Percentiles rank a stretch among this genome's conserved stretches.
Evolutionary conservation across 2,329 filamentous ascomycete species (phyloP).

Genomic region (Arthrocladium fulminans): DNA sequence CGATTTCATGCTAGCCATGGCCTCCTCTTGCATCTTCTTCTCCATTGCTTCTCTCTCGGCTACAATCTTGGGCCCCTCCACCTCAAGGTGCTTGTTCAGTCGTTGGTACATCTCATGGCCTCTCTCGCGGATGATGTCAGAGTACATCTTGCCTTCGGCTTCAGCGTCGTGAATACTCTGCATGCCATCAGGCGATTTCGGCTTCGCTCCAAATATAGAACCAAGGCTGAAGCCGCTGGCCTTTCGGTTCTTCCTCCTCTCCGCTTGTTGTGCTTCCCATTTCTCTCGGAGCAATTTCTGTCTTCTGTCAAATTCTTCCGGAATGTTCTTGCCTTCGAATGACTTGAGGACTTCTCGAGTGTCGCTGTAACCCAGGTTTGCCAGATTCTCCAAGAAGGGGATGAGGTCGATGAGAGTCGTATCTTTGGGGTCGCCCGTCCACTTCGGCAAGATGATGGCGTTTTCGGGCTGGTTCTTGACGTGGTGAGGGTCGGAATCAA

Average conservation of each 20-base stretch:
- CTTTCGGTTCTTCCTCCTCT: constrained; percentile 51
- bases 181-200: constrained; percentile 58
- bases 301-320: constrained; percentile 77
- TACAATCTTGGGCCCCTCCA: constrained; percentile 91
- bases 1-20: constrained; percentile 84
- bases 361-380: constrained; percentile 84
- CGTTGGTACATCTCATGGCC: constrained; percentile 84
- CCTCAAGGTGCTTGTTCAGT: constrained; percentile 80
- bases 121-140: constrained; percentile 85
- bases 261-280: constrained; percentile 57
- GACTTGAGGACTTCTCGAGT: constrained; percentile 78
- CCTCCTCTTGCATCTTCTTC: constrained; percentile 82
- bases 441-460: constrained; percentile 81
- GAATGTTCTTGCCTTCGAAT: constrained; percentile 82
- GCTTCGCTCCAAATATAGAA: constrained; percentile 62
- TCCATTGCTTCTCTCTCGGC: constrained; percentile 83
- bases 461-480: constrained; percentile 92
- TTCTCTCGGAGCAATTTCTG: constrained; percentile 78
- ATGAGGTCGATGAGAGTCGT: constrained; percentile 81
- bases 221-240: constrained; percentile 54
- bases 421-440: constrained; percentile 75
- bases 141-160: constrained; percentile 91
- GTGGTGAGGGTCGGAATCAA: constrained; percentile 77
- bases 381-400: constrained; percentile 94
- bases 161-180: constrained; percentile 33